Percentiles rank a stretch among this genome's conserved stretches.
phyloP scores from a whole-genome alignment of 495 filamentous ascomycete species.

The Neurospora sublineolata region DNA sequence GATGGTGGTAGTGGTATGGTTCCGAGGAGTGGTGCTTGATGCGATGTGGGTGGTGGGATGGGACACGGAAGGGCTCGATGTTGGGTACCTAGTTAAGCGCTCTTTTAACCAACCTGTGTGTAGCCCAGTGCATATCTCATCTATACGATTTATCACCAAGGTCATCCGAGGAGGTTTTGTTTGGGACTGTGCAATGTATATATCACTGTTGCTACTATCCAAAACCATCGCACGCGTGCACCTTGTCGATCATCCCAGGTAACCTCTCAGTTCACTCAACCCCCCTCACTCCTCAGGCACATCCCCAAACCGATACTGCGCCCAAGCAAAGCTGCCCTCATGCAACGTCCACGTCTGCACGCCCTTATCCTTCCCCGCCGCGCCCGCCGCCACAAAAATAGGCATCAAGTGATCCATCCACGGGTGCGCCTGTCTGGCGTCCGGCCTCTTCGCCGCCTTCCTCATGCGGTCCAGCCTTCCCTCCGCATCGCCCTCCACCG shows the following conservation, averaged over 20 bases:
- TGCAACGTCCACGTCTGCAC: constrained; percentile 52
- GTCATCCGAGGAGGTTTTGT: not conserved
- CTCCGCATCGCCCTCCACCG: constrained; percentile 40
- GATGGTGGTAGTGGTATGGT: not conserved
- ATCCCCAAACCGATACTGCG: constrained; percentile 63
- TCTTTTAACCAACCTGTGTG: not conserved
- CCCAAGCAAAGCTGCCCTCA: constrained; percentile 63
- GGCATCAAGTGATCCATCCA: constrained; percentile 71
- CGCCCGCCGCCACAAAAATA: constrained; percentile 61
- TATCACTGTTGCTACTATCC: not conserved
- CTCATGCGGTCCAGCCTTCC: constrained; percentile 51
- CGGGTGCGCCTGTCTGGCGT: constrained; percentile 70
- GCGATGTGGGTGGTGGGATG: not conserved
- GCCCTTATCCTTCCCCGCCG: constrained; percentile 51
- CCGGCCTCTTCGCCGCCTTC: constrained; percentile 46
- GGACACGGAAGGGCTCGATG: not conserved
- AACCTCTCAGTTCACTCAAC: not conserved
- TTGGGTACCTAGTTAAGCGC: not conserved
- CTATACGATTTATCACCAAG: not conserved
- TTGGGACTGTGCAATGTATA: not conserved
- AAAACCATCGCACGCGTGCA: not conserved
- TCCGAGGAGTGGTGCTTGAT: not conserved
- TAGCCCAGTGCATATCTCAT: not conserved
- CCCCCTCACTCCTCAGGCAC: constrained; percentile 15
- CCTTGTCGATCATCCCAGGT: not conserved